Evolutionary conservation across 192 early-diverging fungal genomes (phyloP), one percentile per base, ranked within the genome.

Genomic region (Linnemannia schmuckeri): DNA sequence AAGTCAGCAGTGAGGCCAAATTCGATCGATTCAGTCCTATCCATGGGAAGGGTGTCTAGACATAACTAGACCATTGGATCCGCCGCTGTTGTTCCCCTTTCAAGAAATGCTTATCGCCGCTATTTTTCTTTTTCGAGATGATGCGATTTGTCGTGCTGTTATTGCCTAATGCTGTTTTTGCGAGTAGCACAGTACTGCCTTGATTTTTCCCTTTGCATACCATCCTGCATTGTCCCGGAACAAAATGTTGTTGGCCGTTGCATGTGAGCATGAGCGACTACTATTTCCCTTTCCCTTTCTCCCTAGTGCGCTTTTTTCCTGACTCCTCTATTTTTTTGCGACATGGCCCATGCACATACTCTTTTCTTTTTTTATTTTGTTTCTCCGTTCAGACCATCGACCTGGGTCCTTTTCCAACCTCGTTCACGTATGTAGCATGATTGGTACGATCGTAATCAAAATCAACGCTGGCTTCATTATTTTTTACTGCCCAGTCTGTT

Each of bases 371-470:
- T 30, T 20, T 55, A 10, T 30, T 33, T 63, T 49, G 7, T 13
- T 63, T 63, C 61, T 27, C 27, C 61, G 61, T 63, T 63, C 9
- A 63, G 27, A 63, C 30, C 10, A 33, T 33, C 27, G 61, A 33
- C 61, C 57, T 30, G 27, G 27, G 57, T 33, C 57, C 27, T 30
- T 66, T 2, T 57, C 1, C 30, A 66, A 66, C 61, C 61, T 30
- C 61, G 61, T 66, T 15, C 30, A 66, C 33, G 30, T 66, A 15
- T 66, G 30, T 66, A 30, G 10, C 30, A 66, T 66, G 61, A 35
- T 66, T 66, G 61, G 61, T 66, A 12, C 61, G 61, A 66, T 66
- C 27, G 61, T 66, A 66, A 66, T 66, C 61, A 66, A 66, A 66
- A 33, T 15, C 61, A 52, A 20, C 4, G 49, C 49, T 18, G 61